Conservation (phyloP, 176 grass and related monocot genomes). For the Avena insularis region DNA sequence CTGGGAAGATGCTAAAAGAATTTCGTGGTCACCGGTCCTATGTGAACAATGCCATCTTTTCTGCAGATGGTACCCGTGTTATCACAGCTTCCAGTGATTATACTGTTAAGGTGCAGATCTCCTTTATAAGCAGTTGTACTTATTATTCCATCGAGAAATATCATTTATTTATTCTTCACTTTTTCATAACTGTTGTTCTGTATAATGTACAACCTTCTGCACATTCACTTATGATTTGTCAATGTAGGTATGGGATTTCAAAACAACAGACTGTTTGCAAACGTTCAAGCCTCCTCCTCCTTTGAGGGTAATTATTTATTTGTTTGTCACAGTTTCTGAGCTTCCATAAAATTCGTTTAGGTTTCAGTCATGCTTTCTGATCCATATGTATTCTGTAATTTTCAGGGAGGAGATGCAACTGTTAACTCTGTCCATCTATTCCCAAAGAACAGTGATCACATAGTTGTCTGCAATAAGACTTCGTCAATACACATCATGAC, state of each 20-base stretch:
- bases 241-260: constrained; percentile 90
- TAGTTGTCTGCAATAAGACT: constrained; percentile 95
- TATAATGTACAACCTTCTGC: constrained; percentile 36
- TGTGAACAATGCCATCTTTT: constrained; percentile 97
- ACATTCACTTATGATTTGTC: constrained; percentile 47
- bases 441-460: constrained; percentile 94
- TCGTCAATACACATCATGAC: constrained; percentile 95
- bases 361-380: constrained; percentile 23
- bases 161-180: constrained; percentile 16
- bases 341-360: constrained; percentile 11
- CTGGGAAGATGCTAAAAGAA: constrained; percentile 99
- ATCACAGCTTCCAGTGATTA: constrained; percentile 98
- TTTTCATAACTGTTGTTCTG: background rate
- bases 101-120: constrained; percentile 86
- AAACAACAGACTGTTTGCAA: constrained; percentile 98
- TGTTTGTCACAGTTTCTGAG: constrained; percentile 21
- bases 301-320: constrained; percentile 66
- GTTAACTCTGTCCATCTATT: constrained; percentile 94
- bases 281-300: constrained; percentile 96
- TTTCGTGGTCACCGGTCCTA: constrained; percentile 90
- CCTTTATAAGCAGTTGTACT: constrained; percentile 11
- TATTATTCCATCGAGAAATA: background rate
- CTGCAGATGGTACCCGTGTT: constrained; percentile 83
- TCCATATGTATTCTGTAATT: constrained; percentile 29
- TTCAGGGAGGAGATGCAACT: constrained; percentile 90